Conservation (phyloP, 805 yeast species). For the Ogataea methylovora region DNA sequence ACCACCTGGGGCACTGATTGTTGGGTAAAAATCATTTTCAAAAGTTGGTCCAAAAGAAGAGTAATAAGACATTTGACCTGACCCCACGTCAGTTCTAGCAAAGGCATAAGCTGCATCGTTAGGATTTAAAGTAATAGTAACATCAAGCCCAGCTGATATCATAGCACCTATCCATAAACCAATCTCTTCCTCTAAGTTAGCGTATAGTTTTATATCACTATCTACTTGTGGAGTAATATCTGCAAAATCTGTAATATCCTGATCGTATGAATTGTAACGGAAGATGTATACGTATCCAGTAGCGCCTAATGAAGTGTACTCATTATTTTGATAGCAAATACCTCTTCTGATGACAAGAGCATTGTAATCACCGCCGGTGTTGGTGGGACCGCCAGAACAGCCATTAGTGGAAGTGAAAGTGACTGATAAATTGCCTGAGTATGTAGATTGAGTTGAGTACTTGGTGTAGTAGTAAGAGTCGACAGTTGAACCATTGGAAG, state of each 20-base stretch:
- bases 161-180: conserved; percentile 5
- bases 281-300: not conserved
- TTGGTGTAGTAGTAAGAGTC: not conserved
- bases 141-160: conserved; percentile 1
- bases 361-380: not conserved
- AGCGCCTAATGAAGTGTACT: not conserved
- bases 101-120: not conserved
- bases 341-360: conserved; percentile 2
- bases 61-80: conserved; percentile 8
- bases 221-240: not conserved
- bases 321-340: conserved; percentile 1
- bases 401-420: conserved; percentile 1
- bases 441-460: not conserved
- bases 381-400: not conserved
- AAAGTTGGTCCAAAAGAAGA: conserved; percentile 15
- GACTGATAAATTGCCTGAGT: conserved; percentile 1
- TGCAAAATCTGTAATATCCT: not conserved
- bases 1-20: conserved; percentile 16
- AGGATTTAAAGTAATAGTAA: not conserved
- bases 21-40: conserved; percentile 11
- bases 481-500: conserved; percentile 2
- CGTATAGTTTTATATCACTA: not conserved
- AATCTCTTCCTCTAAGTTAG: conserved; percentile 2
- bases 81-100: conserved; percentile 2
- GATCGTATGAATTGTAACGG: conserved; percentile 1